A percentile compares a stretch with the other conserved stretches of the same genome.
Conservation (phyloP, 352 stramenopile species). For the Pythium pyrilobum region DNA sequence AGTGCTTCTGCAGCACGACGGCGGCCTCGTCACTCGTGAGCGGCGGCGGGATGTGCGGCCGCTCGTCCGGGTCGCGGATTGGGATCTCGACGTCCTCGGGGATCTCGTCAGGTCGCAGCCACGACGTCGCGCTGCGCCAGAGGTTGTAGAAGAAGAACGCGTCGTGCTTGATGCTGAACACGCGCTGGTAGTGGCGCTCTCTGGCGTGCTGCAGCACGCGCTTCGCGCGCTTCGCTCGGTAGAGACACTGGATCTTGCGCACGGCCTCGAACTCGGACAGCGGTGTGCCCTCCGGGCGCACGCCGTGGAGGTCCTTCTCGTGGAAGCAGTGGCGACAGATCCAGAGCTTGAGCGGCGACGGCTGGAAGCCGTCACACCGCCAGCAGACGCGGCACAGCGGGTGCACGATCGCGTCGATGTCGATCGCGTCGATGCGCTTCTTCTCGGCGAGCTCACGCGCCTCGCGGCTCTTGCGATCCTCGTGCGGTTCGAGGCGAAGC, state of each 20-base stretch:
- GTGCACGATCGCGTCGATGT: constrained; percentile 61
- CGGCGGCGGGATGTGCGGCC: constrained; percentile 37
- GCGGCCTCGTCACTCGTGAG: constrained; percentile 51
- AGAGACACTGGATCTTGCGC: constrained; percentile 70
- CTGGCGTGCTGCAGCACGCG: constrained; percentile 44
- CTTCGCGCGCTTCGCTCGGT: constrained; percentile 41
- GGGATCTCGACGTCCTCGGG: constrained; percentile 43
- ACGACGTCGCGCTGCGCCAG: constrained; percentile 44
- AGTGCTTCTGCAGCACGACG: constrained; percentile 37
- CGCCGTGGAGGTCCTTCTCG: constrained; percentile 61
- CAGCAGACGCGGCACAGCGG: constrained; percentile 73
- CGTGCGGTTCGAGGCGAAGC: constrained; percentile 46
- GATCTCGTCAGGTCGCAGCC: constrained; percentile 38
- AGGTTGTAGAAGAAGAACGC: constrained; percentile 79
- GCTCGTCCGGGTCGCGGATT: constrained; percentile 64
- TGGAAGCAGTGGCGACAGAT: constrained; percentile 68
- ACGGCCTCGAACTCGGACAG: constrained; percentile 72
- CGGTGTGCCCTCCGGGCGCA: constrained; percentile 25
- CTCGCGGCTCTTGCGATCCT: constrained; percentile 32
- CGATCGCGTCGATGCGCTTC: constrained; percentile 51
- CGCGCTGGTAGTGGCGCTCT: constrained; percentile 60
- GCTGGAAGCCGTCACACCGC: constrained; percentile 68
- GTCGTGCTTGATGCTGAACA: constrained; percentile 73
- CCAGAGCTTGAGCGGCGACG: constrained; percentile 59
- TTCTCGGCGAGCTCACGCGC: constrained; percentile 28